A percentile compares a stretch with the other conserved stretches of the same genome.
Conservation (phyloP, 257 asterid species). For the Jaltomata sinuosa region DNA sequence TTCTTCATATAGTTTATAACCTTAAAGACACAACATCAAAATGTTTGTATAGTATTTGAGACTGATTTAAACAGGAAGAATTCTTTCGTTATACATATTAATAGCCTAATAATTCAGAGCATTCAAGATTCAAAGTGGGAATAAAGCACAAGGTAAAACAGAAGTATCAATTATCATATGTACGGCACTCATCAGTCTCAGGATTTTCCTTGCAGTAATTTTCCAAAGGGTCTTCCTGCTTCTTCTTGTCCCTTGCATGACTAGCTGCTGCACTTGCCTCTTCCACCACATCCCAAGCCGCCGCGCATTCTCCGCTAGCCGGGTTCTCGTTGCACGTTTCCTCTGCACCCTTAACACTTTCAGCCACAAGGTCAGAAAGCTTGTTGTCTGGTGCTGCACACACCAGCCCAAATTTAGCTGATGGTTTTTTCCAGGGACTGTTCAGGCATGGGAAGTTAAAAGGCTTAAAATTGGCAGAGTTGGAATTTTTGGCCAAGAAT, state of each 20-base stretch:
- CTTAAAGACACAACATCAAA: neutral
- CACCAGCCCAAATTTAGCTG: neutral
- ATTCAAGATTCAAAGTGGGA: neutral
- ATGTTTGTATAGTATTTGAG: neutral
- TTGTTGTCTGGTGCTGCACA: constrained; percentile 46
- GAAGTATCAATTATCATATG: constrained; percentile 45
- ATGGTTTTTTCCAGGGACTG: constrained; percentile 42
- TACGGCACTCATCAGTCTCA: constrained; percentile 89
- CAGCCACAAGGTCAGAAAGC: constrained; percentile 68
- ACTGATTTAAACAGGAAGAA: neutral
- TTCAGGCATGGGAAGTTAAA: constrained; percentile 10
- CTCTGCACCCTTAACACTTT: constrained; percentile 75
- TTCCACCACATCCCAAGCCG: constrained; percentile 99
- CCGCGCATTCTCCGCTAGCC: constrained; percentile 81
- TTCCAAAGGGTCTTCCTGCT: constrained; percentile 66
- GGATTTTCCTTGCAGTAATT: constrained; percentile 90
- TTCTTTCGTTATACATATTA: neutral
- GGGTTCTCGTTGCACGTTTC: constrained; percentile 63
- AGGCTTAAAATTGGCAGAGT: constrained; percentile 18
- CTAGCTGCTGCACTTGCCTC: constrained; percentile 98
- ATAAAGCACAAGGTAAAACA: neutral
- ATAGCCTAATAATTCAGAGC: neutral
- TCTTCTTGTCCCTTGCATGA: constrained; percentile 71
- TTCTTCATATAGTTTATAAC: neutral
- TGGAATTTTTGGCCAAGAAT: constrained; percentile 22